Base-by-base conservation (phyloP, 371 early-diverging fungal species). In the Smittium culicis region DNA sequence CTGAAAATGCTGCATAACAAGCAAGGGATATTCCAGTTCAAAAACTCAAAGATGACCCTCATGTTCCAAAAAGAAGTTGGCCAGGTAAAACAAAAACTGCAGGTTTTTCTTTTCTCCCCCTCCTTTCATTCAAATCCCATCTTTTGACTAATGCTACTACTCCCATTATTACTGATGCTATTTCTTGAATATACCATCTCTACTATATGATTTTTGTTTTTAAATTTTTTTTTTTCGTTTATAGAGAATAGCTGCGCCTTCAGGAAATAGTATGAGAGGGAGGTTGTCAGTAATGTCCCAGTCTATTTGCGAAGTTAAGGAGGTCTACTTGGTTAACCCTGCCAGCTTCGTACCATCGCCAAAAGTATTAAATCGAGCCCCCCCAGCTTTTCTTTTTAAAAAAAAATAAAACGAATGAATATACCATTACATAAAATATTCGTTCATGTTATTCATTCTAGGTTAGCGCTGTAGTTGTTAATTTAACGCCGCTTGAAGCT, bases 51-150 rank as follows among this genome's bases (percentile, higher is more conserved):
- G 64, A 85, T 91, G 88, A 86, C 89, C 20, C 74, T 91, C 31
- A 91, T 90, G 90, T 91, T 91, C 76, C 91, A 91, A 71, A 85
- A 84, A 67, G 91, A 91, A 71, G 91, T 91, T 8, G 91, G 83
- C 17, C 77, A 85, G 70, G 84, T 85, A 79, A 71, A 68, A 67
- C 2, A n/a, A 0, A 57, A 8, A 54, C 3, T 11, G 27, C 28
- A 28, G 65, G 28, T 61, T 64, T 63, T 61, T 29, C 35, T 54
- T 34, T 54, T 62, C 2, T 64, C 55, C 30, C 65, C 30, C 30
- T 16, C 56, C 56, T 34, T 25, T 34, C 57, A 31, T 16, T 61
- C 27, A 61, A 1, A 34, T 61, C n/a, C 3, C 16, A 54, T n/a
- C n/a, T n/a, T n/a, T n/a, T n/a, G n/a, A n/a, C n/a, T n/a, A n/a